Percentiles rank a stretch among this genome's conserved stretches.
These are phyloP conservation scores for Phascolomyces articulosus DNA, from an alignment of 371 early-diverging fungal genomes.

Conservation along the genomic window DNA sequence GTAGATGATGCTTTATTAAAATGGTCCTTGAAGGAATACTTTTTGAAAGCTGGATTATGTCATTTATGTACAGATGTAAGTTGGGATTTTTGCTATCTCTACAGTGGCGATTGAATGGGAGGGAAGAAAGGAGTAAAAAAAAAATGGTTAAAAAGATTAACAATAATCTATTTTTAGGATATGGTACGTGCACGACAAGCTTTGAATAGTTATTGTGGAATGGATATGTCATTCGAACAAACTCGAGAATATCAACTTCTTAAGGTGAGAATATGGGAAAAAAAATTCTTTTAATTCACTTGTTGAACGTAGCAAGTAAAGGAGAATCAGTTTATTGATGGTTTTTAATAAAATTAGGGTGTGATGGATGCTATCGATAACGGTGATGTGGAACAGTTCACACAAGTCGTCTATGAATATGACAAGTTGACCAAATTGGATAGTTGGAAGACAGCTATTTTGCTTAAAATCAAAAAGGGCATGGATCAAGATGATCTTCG, in stretches of 20 bases:
- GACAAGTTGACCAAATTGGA: slow-evolving; percentile 91
- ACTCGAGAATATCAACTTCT: slow-evolving; percentile 87
- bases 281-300: not conserved
- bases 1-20: slow-evolving; percentile 90
- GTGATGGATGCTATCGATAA: slow-evolving; percentile 77
- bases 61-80: slow-evolving; percentile 74
- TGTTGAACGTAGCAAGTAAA: not conserved
- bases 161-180: slow-evolving; percentile 23
- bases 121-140: not conserved
- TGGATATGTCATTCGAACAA: slow-evolving; percentile 85
- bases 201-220: slow-evolving; percentile 42
- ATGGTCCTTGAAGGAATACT: slow-evolving; percentile 95
- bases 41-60: slow-evolving; percentile 94
- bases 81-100: not conserved
- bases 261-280: slow-evolving; percentile 42
- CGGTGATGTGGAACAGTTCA: slow-evolving; percentile 84
- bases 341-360: slow-evolving; percentile 35
- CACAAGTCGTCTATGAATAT: slow-evolving; percentile 79
- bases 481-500: slow-evolving; percentile 44
- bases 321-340: not conserved
- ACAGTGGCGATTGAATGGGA: no score
- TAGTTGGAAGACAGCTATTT: slow-evolving; percentile 93
- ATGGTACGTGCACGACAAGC: slow-evolving; percentile 40
- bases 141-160: not conserved
- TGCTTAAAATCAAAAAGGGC: slow-evolving; percentile 82